Percentiles rank a stretch among this genome's conserved stretches.
Conservation (phyloP, 2,329 filamentous ascomycete species). For the Calonectria ilicicola region DNA sequence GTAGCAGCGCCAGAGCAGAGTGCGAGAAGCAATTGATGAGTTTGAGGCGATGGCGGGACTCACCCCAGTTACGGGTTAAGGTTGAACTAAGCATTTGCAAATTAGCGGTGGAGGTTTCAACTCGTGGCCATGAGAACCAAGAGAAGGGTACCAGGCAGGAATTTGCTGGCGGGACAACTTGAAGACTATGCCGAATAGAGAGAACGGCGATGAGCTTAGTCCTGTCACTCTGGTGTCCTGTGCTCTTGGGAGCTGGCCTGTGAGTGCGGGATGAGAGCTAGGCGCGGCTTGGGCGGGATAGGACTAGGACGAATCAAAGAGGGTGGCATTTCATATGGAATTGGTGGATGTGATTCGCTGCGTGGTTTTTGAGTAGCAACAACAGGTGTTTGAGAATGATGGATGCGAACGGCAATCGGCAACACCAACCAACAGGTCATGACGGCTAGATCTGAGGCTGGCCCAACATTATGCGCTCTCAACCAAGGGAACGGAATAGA, state of each 20-base stretch:
- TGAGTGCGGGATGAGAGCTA: constrained; percentile 8
- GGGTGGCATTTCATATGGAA: neutral
- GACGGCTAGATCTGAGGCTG: neutral
- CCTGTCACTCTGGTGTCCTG: neutral
- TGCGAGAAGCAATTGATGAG: neutral
- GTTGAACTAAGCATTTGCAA: neutral
- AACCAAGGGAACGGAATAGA: neutral
- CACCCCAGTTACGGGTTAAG: neutral
- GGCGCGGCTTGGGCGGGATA: neutral
- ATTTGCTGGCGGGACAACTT: constrained; percentile 6
- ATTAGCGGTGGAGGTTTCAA: neutral
- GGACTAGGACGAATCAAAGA: neutral
- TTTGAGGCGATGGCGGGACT: neutral
- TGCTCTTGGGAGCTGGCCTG: neutral
- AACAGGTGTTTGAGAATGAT: neutral
- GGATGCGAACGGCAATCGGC: neutral
- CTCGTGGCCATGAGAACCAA: constrained; percentile 9
- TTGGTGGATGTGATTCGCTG: neutral
- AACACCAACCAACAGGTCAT: neutral
- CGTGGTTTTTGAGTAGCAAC: neutral
- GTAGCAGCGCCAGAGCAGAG: neutral
- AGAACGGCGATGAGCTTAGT: neutral
- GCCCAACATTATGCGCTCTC: neutral
- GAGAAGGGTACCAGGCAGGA: constrained; percentile 7
- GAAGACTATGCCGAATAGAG: constrained; percentile 11